Conservation (phyloP, 305 asterid genomes). For the Petunia hybrid region DNA sequence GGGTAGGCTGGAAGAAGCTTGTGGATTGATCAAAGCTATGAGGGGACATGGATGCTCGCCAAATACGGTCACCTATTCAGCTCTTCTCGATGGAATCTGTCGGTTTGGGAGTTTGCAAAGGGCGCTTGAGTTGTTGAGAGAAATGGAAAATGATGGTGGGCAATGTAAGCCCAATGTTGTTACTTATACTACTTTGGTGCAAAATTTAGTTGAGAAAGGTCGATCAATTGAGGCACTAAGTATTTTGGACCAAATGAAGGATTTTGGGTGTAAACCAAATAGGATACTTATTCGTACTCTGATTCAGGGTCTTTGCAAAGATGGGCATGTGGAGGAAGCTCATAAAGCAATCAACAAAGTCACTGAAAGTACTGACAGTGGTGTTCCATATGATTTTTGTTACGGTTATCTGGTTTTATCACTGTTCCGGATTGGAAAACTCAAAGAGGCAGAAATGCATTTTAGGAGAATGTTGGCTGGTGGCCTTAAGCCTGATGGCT, state of each 20-base stretch:
- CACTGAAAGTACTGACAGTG: constrained; percentile 51
- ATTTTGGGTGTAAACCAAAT: too few relatives aligned
- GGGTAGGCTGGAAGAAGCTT: constrained; percentile 33
- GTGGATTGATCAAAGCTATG: too few relatives aligned
- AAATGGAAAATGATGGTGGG: too few relatives aligned
- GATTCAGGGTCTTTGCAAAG: constrained; percentile 65
- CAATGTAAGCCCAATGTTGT: too few relatives aligned
- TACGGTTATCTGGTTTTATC: too few relatives aligned
- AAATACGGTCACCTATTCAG: constrained; percentile 62
- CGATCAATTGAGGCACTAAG: too few relatives aligned
- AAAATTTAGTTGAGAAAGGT: too few relatives aligned
- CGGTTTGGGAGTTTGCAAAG: constrained; percentile 51
- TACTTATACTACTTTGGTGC: too few relatives aligned
- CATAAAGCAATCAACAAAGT: constrained; percentile 13
- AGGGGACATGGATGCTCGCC: constrained; percentile 45
- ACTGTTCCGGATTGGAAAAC: constrained; percentile 6
- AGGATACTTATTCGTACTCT: constrained; percentile 32
- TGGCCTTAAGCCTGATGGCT: too few relatives aligned
- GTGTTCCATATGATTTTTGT: constrained; percentile 24
- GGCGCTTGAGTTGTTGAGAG: too few relatives aligned
- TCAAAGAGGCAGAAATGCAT: constrained; percentile 55
- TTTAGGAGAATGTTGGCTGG: constrained; percentile 40
- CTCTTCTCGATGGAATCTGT: constrained; percentile 70
- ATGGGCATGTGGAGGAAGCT: constrained; percentile 38
- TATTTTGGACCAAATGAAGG: too few relatives aligned